Conservation (phyloP, 495 filamentous ascomycete genomes). For the Hyphodiscus hymeniophilus region DNA sequence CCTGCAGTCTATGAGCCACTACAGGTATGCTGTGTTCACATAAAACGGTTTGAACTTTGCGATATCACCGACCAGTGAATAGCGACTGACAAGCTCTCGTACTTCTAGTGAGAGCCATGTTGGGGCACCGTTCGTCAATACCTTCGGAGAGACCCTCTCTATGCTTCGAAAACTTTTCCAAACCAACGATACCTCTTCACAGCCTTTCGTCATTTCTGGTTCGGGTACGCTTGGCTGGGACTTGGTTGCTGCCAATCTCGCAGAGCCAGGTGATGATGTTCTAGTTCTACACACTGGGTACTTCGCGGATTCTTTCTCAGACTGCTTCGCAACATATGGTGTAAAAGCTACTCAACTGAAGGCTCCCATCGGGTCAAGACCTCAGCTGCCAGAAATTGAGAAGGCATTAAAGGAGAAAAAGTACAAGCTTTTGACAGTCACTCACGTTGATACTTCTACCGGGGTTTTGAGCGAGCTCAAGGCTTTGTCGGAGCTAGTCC, state of each 20-base stretch:
- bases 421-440: slow-evolving; percentile 89
- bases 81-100: no score
- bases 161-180: slow-evolving; percentile 92
- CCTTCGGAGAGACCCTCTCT: slow-evolving; percentile 80
- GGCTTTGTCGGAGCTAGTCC: slow-evolving; percentile 70
- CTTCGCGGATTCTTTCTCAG: slow-evolving; percentile 91
- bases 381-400: slow-evolving; percentile 81
- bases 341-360: slow-evolving; percentile 82
- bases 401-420: slow-evolving; percentile 76
- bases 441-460: slow-evolving; percentile 95
- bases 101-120: slow-evolving; percentile 79
- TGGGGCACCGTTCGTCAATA: slow-evolving; percentile 75
- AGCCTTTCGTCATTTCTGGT: slow-evolving; percentile 88
- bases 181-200: slow-evolving; percentile 67
- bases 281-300: slow-evolving; percentile 93
- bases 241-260: slow-evolving; percentile 81
- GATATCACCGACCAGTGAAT: no score
- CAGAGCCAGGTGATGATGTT: slow-evolving; percentile 80
- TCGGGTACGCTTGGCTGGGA: slow-evolving; percentile 98
- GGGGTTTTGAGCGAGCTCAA: slow-evolving; percentile 89
- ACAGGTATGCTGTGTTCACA: slow-evolving; percentile 69
- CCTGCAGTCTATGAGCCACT: slow-evolving; percentile 90
- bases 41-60: no score
- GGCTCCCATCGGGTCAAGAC: slow-evolving; percentile 79
- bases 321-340: slow-evolving; percentile 86